phyloP scores from a whole-genome alignment of 495 filamentous ascomycete genomes.

The Acidomyces sp. region DNA sequence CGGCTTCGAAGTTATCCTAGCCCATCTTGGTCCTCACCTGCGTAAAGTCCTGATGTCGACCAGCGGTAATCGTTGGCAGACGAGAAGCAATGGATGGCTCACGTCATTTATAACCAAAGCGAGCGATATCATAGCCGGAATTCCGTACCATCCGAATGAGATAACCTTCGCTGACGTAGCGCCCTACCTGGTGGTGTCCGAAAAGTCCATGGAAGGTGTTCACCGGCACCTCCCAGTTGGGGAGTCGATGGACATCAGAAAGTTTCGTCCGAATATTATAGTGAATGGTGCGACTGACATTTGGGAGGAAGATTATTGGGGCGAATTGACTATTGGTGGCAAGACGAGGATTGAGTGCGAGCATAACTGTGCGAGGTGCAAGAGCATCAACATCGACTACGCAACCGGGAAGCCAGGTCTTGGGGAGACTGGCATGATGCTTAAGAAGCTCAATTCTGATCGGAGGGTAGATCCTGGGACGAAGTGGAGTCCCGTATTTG shows the following conservation, averaged over 20 bases:
- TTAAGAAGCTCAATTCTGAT: constrained; percentile 69
- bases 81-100: constrained; percentile 29
- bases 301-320: constrained; percentile 87
- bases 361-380: constrained; percentile 71
- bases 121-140: constrained; percentile 18
- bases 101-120: constrained; percentile 33
- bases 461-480: constrained; percentile 61
- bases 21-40: constrained; percentile 52
- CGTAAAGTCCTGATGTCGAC: constrained; percentile 47
- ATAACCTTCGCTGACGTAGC: constrained; percentile 76
- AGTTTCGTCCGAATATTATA: constrained; percentile 79
- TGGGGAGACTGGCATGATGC: constrained; percentile 49
- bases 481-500: constrained; percentile 72
- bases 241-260: constrained; percentile 54
- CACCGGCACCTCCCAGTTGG: constrained; percentile 43
- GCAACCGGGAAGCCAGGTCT: constrained; percentile 51
- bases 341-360: constrained; percentile 43
- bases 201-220: constrained; percentile 55
- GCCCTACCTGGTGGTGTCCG: constrained; percentile 59
- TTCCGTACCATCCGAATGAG: constrained; percentile 17
- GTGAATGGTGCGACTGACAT: constrained; percentile 44
- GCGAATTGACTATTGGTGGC: constrained; percentile 39
- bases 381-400: constrained; percentile 74
- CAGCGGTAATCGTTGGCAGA: constrained; percentile 29
- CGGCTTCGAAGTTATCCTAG: constrained; percentile 51